A percentile compares a stretch with the other conserved stretches of the same genome.
Conservation (phyloP, 1,284 basidiomycete species). For the Boletus smithii region DNA sequence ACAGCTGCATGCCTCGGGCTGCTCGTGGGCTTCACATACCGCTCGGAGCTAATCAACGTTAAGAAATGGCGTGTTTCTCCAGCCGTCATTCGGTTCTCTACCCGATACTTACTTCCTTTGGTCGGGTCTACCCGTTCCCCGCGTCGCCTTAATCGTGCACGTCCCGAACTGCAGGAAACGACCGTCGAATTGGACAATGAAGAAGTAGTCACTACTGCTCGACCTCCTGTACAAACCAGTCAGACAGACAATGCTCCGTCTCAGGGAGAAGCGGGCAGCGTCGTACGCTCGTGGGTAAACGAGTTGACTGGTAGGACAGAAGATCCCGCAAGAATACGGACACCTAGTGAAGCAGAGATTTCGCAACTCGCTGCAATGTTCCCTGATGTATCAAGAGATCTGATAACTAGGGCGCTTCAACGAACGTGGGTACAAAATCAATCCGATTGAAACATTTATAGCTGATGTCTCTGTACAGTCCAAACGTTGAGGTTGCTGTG, state of each 20-base stretch:
- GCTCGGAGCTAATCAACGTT: slow-evolving; percentile 73
- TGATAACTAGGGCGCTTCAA: slow-evolving; percentile 77
- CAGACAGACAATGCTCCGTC: slow-evolving; percentile 4
- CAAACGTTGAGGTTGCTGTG: slow-evolving; percentile 76
- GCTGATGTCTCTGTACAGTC: slow-evolving; percentile 38
- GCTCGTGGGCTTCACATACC: slow-evolving; percentile 71
- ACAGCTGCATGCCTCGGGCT: slow-evolving; percentile 63
- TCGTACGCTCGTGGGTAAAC: slow-evolving; percentile 80
- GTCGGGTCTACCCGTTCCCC: slow-evolving; percentile 58
- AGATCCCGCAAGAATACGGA: slow-evolving; percentile 54
- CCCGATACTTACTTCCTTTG: slow-evolving; percentile 56
- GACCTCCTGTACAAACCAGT: slow-evolving; percentile 31
- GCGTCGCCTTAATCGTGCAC: slow-evolving; percentile 51
- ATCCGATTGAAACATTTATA: slow-evolving; percentile 5
- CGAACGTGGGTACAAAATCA: slow-evolving; percentile 57
- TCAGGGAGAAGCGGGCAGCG: slow-evolving; percentile 34
- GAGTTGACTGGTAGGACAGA: slow-evolving; percentile 68
- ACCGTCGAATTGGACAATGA: slow-evolving; percentile 36
- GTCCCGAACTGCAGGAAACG: slow-evolving; percentile 46
- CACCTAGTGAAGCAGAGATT: slow-evolving; percentile 74
- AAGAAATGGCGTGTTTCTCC: slow-evolving; percentile 73
- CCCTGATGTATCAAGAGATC: slow-evolving; percentile 70
- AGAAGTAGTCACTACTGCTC: slow-evolving; percentile 59
- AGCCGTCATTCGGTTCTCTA: slow-evolving; percentile 48
- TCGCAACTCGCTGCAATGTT: slow-evolving; percentile 76